These are phyloP conservation scores for Albizia julibrissin DNA, from an alignment of 306 rosid species.

Conservation along the genomic window DNA sequence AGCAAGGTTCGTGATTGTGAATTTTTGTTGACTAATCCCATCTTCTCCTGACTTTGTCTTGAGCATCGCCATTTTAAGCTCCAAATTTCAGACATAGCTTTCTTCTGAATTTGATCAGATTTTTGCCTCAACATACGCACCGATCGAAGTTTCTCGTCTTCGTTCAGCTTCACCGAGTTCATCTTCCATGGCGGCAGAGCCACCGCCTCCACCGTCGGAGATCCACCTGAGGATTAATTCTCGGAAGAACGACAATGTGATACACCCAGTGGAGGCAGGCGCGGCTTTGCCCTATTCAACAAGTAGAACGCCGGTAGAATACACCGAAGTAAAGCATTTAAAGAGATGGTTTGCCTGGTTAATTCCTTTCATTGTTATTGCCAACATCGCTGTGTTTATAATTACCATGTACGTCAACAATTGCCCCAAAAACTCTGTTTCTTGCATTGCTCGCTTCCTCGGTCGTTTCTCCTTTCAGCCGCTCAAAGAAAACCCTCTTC, in stretches of 20 bases:
- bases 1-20: conserved; percentile 15
- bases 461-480: conserved; percentile 92
- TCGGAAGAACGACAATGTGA: conserved; percentile 35
- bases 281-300: conserved; percentile 37
- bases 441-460: conserved; percentile 72
- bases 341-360: conserved; percentile 82
- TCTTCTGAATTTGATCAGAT: neutral
- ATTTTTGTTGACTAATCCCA: conserved; percentile 10
- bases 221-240: conserved; percentile 52
- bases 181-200: conserved; percentile 47
- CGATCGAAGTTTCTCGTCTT: neutral
- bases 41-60: neutral
- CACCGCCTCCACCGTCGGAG: conserved; percentile 35
- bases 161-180: neutral
- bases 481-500: conserved; percentile 85
- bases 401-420: conserved; percentile 87
- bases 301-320: conserved; percentile 27
- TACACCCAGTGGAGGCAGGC: conserved; percentile 61
- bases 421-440: conserved; percentile 80
- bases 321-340: conserved; percentile 57
- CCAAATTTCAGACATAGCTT: neutral
- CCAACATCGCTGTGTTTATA: conserved; percentile 55
- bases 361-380: conserved; percentile 64
- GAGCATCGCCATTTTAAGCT: neutral
- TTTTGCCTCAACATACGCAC: neutral